phyloP scores from a whole-genome alignment of 805 yeast species.

The Kodamaea neixiangensis region DNA sequence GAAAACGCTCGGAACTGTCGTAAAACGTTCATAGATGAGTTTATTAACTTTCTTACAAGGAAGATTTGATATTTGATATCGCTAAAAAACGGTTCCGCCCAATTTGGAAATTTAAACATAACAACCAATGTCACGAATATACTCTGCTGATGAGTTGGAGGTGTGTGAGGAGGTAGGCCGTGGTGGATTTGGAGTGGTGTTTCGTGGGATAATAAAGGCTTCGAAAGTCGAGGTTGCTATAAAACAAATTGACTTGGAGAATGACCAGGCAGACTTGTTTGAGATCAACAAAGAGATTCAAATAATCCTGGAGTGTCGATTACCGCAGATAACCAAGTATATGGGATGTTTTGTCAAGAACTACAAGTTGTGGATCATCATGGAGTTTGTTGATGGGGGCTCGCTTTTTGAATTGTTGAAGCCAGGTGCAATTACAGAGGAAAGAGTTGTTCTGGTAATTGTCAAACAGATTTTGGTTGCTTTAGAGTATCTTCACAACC shows the following conservation, averaged over 20 bases:
- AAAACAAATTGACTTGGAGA: constrained; percentile 71
- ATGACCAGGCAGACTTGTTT: constrained; percentile 59
- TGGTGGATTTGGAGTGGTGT: constrained; percentile 81
- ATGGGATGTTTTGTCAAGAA: constrained; percentile 72
- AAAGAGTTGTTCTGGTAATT: constrained; percentile 50
- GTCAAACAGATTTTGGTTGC: constrained; percentile 60
- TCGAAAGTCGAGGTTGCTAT: constrained; percentile 52
- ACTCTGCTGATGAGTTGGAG: constrained; percentile 41
- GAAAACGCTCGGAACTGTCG: not conserved
- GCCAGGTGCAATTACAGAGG: constrained; percentile 61
- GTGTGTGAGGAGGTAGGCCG: constrained; percentile 62
- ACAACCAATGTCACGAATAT: constrained; percentile 9
- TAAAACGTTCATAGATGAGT: not conserved
- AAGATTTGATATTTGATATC: not conserved
- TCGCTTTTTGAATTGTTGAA: constrained; percentile 64
- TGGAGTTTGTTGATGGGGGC: constrained; percentile 83
- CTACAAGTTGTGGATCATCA: constrained; percentile 73
- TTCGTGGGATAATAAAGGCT: constrained; percentile 55
- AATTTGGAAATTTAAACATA: constrained; percentile 2
- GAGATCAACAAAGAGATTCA: constrained; percentile 75
- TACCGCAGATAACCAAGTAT: constrained; percentile 63
- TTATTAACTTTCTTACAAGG: not conserved
- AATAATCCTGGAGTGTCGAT: constrained; percentile 65
- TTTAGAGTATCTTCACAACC: constrained; percentile 62
- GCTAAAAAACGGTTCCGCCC: not conserved